These are phyloP conservation scores for Pouteria campechiana DNA, from an alignment of 179 eudicot genomes.

Conservation along the genomic window DNA sequence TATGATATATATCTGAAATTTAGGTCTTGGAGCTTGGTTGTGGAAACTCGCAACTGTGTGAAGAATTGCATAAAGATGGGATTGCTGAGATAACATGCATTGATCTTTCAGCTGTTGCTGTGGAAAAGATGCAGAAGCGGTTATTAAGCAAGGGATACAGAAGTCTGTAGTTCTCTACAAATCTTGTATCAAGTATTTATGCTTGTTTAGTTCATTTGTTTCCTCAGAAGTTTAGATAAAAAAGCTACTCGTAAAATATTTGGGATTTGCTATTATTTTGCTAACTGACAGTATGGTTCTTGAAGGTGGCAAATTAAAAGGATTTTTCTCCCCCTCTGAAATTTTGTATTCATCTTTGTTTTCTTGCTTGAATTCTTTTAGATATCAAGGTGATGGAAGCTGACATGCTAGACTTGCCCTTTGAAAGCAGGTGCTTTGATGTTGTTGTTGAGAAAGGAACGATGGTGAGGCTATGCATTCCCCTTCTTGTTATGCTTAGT, in stretches of 20 bases:
- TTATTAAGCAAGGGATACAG: slow-evolving; percentile 40
- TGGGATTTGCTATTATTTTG: too few relatives aligned
- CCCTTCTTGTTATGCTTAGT: background rate
- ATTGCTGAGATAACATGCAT: slow-evolving; percentile 65
- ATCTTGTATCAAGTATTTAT: too few relatives aligned
- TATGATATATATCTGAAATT: background rate
- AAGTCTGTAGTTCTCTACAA: slow-evolving; percentile 48
- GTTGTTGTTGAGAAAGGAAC: slow-evolving; percentile 98
- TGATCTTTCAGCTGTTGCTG: slow-evolving; percentile 82
- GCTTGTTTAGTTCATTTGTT: too few relatives aligned
- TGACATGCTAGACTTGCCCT: slow-evolving; percentile 90
- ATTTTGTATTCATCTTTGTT: background rate
- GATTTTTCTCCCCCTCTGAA: too few relatives aligned
- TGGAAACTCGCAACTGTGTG: slow-evolving; percentile 86
- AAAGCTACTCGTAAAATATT: too few relatives aligned
- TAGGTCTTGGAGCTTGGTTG: slow-evolving; percentile 92
- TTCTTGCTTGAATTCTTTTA: slow-evolving; percentile 8
- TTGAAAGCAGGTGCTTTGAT: slow-evolving; percentile 58
- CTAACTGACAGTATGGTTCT: too few relatives aligned
- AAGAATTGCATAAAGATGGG: slow-evolving; percentile 69
- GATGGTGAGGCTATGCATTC: slow-evolving; percentile 37
- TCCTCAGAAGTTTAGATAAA: too few relatives aligned
- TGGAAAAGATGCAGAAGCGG: slow-evolving; percentile 53
- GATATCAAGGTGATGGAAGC: slow-evolving; percentile 80
- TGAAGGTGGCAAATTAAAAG: too few relatives aligned